Base-by-base conservation (phyloP, 2,329 filamentous ascomycete species). In the Setomelanomma holmii region DNA sequence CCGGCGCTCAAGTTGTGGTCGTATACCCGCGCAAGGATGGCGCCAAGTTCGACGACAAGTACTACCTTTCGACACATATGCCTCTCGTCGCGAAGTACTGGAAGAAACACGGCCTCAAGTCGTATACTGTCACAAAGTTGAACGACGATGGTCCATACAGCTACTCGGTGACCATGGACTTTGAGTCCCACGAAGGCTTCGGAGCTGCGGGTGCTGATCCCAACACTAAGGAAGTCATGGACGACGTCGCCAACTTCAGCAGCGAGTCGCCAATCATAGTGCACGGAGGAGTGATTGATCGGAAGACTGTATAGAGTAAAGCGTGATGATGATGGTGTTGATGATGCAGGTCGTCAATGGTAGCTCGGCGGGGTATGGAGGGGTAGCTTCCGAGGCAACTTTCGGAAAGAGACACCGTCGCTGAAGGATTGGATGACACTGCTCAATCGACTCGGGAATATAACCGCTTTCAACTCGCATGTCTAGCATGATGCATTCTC, bases 1-100 rank as follows among this genome's bases (percentile, higher is more conserved):
- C 60, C 36, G 50, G 53, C 36, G 57, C 60, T 22, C 55, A 53
- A 33, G 44, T 55, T n/a, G 44, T 60, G 4, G 63, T 72, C 51
- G 54, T 78, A 36, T 83, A 82, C 64, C 78, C 79, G 4, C 64
- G 69, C 41, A 75, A 68, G n/a, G 61, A 67, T 33, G 70, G 68
- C 53, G 51, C 62, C n/a, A 75, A 57, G 10, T 83, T 82, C 71
- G 67, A 83, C 69, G 68, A 80, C 58, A 72, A 79, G 27, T 83
- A 82, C 74, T 83, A 82, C 63, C 61, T 81, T 33, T 48, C 61
- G 3, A 75, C 56, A 17, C 80, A 83, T 71, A 79, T 83, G 76
- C 74, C 76, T 1, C 66, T 82, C 2, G 76, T 77, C 14, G 53
- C 64, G 22, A 68, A 74, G 41, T 54, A 60, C 21, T 82, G 79